These are phyloP conservation scores for Gonapodya sp. DNA, from an alignment of 192 early-diverging fungal species.

Conservation along the genomic window DNA sequence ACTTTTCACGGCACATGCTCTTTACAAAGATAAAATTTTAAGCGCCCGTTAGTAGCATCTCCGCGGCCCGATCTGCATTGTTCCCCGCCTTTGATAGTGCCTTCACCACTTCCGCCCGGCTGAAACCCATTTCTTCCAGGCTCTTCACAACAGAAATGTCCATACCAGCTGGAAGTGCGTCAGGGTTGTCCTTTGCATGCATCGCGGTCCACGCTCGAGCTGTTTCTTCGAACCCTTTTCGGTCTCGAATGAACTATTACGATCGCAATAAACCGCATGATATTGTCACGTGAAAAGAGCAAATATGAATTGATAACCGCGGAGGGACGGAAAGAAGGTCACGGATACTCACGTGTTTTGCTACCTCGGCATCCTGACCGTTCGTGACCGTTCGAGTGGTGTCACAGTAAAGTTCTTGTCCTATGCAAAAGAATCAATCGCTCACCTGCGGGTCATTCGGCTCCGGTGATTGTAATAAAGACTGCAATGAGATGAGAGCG, in stretches of 20 bases:
- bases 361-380: constrained; percentile 40
- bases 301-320: no score
- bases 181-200: constrained; percentile 28
- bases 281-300: no score
- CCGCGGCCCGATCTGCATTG: constrained; percentile 37
- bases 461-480: constrained; percentile 37
- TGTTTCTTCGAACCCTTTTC: constrained; percentile 32
- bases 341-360: constrained; percentile 13
- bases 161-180: constrained; percentile 23
- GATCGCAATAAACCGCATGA: no score
- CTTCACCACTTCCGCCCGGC: constrained; percentile 24
- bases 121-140: constrained; percentile 47
- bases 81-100: constrained; percentile 26
- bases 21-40: neutral
- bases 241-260: constrained; percentile 32
- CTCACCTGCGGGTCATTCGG: constrained; percentile 46
- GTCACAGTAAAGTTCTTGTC: neutral
- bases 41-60: constrained; percentile 24
- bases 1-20: no score
- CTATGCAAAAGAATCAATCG: constrained; percentile 19
- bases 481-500: constrained; percentile 38
- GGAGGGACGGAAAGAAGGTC: no score
- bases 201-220: constrained; percentile 35
- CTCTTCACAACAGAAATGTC: constrained; percentile 26
- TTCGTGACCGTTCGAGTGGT: neutral